Evolutionary conservation across 257 asterid species (phyloP), one percentile per base, ranked within the genome.

Genomic region (Handroanthus guayacan): DNA sequence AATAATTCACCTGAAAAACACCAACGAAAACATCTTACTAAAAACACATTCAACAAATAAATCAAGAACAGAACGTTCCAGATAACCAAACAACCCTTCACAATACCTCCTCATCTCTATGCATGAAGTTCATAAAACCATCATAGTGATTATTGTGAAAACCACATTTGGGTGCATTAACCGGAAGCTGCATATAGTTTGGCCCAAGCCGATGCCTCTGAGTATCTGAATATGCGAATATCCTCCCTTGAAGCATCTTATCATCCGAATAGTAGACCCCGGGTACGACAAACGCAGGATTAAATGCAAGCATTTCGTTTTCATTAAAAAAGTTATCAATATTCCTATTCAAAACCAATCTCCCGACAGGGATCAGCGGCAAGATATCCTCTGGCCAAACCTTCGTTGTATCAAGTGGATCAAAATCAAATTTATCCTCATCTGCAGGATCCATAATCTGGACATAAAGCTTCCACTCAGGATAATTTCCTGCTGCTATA

Each of bases 321-420:
- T 84, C 88, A 0, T 80, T 82, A 36, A 84, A 84, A 79, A 81
- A 84, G 86, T 87, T 87, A 38, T 89, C 92, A 10, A 89, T 87
- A 70, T 87, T 89, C 86, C 77, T 87, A 79, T 89, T 89, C 86
- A 89, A 78, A 18, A 89, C 95, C 91, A 89, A 66, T 11, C 91
- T 89, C 13, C 95, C 95, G 47, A 89, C 95, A 25, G 95, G 95
- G 77, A 81, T 92, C 81, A 89, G 76, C 6, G 95, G 95, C 72
- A 89, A 67, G 62, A 87, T 55, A 72, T 87, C 92, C 84, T 89
- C 92, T 1, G 95, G 95, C 95, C 95, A 89, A 52, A 79, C 87
- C 84, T 87, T 89, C 79, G 92, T 89, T 10, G 85, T 87, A 64
- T 89, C 95, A 50, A 88, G 79, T 31, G 95, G 95, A 63, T 89